Base-by-base conservation (phyloP, 2,329 filamentous ascomycete genomes). In the Didymella sp. region DNA sequence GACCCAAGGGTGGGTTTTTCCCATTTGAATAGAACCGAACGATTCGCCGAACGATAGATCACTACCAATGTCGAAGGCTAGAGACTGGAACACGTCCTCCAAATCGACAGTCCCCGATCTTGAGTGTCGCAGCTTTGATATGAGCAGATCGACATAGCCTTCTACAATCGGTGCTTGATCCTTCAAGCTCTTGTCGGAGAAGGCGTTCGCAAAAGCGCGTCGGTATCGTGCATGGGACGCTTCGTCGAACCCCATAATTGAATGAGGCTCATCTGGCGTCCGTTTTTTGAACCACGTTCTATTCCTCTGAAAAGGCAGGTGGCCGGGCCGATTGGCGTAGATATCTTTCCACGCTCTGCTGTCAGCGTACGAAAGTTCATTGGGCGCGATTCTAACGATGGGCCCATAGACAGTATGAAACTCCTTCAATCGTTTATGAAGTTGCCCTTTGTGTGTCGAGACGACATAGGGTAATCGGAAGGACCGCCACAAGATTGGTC, bases 21-120 rank as follows among this genome's bases (percentile, higher is more conserved):
- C 68, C 4, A 69, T 67, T 24, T 71, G 61, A 2, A 81, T 61
- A 41, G 76, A 78, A 15, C 70, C 66, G 43, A 80, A 81, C 1
- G 81, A 78, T 15, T 81, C 78, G 0, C 82, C 83, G 58, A 85
- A 85, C 0, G 82, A 80, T 19, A 85, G 74, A 61, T 82, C 80
- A 19, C 79, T 79, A 49, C 66, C 60, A 1, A 73, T 62, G 17
- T 73, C 70, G 30, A 72, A 72, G 4, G 61, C 69, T 8, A 68
- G 35, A 17, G 51, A 65, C 21, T 63, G 62, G 9, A 69, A 44
- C 56, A 67, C 60, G 1, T 62, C 40, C 4, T 51, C 52, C 1
- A 73, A 41, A 25, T 73, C 60, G 4, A 68, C 51, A 1, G 40
- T 54, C n/a, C 44, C 38, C 13, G 50, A 46, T 2, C 43, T 33